phyloP scores from a whole-genome alignment of 345 rosid genomes.

The Camelina hispida region DNA sequence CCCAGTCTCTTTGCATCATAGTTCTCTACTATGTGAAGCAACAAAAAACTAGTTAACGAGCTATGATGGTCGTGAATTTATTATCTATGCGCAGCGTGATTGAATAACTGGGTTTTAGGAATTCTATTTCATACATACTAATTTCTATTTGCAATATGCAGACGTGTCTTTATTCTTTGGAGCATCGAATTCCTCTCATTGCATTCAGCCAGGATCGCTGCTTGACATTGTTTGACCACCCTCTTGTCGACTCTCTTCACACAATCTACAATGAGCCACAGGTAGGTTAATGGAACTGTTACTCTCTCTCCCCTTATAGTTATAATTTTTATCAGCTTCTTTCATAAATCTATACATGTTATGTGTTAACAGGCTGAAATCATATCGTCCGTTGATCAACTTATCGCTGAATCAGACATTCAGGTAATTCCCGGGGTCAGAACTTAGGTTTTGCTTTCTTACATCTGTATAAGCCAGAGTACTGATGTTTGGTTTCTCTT shows the following conservation, averaged over 20 bases:
- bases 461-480: constrained; percentile 1
- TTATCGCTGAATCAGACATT: constrained; percentile 69
- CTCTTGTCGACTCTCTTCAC: constrained; percentile 77
- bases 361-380: constrained; percentile 74
- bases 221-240: constrained; percentile 85
- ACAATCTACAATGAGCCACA: constrained; percentile 79
- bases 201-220: constrained; percentile 86
- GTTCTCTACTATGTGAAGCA: not conserved
- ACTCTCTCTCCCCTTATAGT: constrained; percentile 18
- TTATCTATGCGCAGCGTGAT: not conserved
- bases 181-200: constrained; percentile 85
- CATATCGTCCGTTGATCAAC: constrained; percentile 76
- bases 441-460: constrained; percentile 12
- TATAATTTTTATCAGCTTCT: constrained; percentile 20
- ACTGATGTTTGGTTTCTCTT: constrained; percentile 26
- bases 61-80: not conserved
- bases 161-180: constrained; percentile 76
- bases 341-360: constrained; percentile 18
- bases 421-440: constrained; percentile 61
- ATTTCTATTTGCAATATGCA: constrained; percentile 44
- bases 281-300: constrained; percentile 49
- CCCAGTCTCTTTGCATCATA: constrained; percentile 4
- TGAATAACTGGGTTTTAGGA: not conserved
- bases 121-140: not conserved
- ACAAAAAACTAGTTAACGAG: not conserved